Evolutionary conservation across 805 yeast species (phyloP), one percentile per base, ranked within the genome.

Genomic region (Metschnikowia drakensbergensis): DNA sequence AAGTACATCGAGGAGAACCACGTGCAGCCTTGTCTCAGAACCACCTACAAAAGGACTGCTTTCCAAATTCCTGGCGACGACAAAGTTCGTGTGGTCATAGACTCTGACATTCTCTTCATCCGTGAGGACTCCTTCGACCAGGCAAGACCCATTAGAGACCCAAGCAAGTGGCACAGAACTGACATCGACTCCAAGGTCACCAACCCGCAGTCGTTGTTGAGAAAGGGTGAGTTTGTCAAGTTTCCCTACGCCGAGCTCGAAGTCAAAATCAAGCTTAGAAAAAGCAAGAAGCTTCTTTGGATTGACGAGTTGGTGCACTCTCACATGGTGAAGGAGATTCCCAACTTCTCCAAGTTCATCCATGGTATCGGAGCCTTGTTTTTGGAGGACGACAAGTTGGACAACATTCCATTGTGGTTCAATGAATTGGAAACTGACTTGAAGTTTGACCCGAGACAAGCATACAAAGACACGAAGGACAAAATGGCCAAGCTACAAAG

Each of bases 1-100:
- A 64, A 69, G 10, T 86, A 83, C 60, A 84, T 92, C 53, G 63
- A 67, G 36, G 81, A 81, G 46, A 76, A 83, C 57, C 77, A 81
- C 51, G 75, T 92, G 54, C 87, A 88, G 67, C 99, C 99, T 10
- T 81, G 88, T 34, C 69, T 94, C 64, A 83, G 98, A 71, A 80
- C 97, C 8, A 80, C 84, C 33, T 89, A 88, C 71, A 87, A 89
- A 37, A 80, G 98, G 67, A 88, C 96, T 5, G 98, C 98, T 2
- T 92, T 94, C 75, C 97, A 92, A 74, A 92, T 92, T 59, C 99
- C 99, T 3, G 97, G 97, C 50, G 98, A 94, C 65, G 95, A 91
- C 65, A 81, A 92, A 61, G 85, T 91, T 34, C 83, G 98, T 64
- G 83, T 94, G 52, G 84, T 88, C 38, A 88, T 92, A 54, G 98